Base-by-base conservation (phyloP, 176 grass and related monocot genomes). In the Phyllostachys edulis region DNA sequence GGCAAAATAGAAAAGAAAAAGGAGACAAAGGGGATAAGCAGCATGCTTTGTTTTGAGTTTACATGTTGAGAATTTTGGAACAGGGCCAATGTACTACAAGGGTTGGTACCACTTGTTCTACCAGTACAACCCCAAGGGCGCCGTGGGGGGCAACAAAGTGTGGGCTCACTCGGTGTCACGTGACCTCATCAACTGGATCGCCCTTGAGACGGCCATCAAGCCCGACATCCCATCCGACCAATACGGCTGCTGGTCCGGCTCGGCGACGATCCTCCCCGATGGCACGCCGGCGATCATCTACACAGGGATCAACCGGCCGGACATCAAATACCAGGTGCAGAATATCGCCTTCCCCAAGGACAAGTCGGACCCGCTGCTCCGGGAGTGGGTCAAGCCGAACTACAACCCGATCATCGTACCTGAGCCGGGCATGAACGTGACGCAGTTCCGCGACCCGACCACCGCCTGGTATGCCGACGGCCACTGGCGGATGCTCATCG, bases 141-240 rank as follows among this genome's bases (percentile, higher is more conserved):
- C 89, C 0, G 87, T 80, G 24, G 79, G 80, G 37, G 69, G 76
- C 10, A 87, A 91, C 45, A 87, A 80, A 8, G 80, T 84, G 51
- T 91, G 85, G 89, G 89, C 79, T 6, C 89, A 91, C 75, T 91
- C 89, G 1, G 67, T 93, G 15, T 93, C 91, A 1, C 86, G 6
- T 0, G 85, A 93, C 45, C 81, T 93, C 39, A 88, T 93, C 64
- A 88, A 93, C 56, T 93, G 88, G 91, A 47, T 85, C 1, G 40
- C 88, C 4, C 72, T 93, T 2, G 85, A 90, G 29, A 41, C 85
- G 0, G 88, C 91, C 8, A 90, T 93, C 38, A 56, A 67, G 21
- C 88, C 91, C 0, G 67, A 76, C 42, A 81, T 85, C 26, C 85
- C 81, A 0, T 85, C 86, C 34, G 91, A 93, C 36, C 37, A 66